Percentiles rank a stretch among this genome's conserved stretches.
Conservation (phyloP, 2,329 filamentous ascomycete genomes). For the Emericellopsis cladophorae region DNA sequence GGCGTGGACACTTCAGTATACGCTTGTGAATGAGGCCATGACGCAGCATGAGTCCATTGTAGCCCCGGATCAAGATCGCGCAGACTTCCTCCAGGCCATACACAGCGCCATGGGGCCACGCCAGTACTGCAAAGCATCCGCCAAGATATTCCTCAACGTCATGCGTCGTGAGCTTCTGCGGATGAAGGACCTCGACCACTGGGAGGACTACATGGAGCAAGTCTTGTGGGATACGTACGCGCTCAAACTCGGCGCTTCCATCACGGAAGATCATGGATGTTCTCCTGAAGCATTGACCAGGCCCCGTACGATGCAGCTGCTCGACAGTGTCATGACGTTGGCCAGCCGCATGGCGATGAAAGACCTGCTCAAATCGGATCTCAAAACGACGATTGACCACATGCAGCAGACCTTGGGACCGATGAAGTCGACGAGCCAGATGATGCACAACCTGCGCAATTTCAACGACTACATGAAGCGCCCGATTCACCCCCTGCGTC, state of each 20-base stretch:
- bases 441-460: constrained; percentile 78
- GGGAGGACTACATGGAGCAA: constrained; percentile 77
- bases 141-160: constrained; percentile 80
- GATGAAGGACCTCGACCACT: constrained; percentile 64
- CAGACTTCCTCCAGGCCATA: constrained; percentile 67
- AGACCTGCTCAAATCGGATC: constrained; percentile 80
- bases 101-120: constrained; percentile 78
- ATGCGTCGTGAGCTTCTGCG: constrained; percentile 76
- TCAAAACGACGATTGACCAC: constrained; percentile 83
- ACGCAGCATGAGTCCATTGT: constrained; percentile 55
- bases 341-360: constrained; percentile 79
- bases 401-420: constrained; percentile 79
- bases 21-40: constrained; percentile 63
- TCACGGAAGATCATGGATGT: constrained; percentile 70
- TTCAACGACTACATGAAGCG: constrained; percentile 72
- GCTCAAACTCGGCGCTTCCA: constrained; percentile 57
- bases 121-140: constrained; percentile 72
- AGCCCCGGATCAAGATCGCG: constrained; percentile 56
- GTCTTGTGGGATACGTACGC: constrained; percentile 76
- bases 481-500: constrained; percentile 66
- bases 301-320: constrained; percentile 64
- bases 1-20: constrained; percentile 80
- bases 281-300: constrained; percentile 66
- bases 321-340: constrained; percentile 73
- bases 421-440: constrained; percentile 64